Evolutionary conservation across 768 basidiomycete genomes (phyloP).

Genomic region (Pleurotus eryngii): DNA sequence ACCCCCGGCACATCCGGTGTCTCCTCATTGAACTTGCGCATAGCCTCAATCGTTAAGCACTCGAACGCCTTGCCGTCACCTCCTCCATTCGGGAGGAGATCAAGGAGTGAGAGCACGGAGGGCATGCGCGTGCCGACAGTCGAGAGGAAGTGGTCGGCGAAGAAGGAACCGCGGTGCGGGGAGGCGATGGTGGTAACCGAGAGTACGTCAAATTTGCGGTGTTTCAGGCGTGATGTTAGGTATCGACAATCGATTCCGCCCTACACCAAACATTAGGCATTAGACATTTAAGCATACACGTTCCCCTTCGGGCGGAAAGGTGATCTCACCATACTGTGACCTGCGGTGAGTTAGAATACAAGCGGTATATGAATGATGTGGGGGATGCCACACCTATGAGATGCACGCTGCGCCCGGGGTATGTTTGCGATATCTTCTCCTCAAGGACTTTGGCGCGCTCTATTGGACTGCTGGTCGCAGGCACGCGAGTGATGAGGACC

Average conservation of each 20-base stretch:
- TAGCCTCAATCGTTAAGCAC: conserved; percentile 77
- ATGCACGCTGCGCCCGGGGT: conserved; percentile 83
- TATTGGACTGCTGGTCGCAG: conserved; percentile 84
- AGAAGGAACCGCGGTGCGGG: conserved; percentile 90
- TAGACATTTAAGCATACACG: background rate
- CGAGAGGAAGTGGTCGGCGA: conserved; percentile 86
- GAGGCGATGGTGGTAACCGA: conserved; percentile 94
- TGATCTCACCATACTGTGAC: conserved; percentile 66
- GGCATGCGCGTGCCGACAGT: conserved; percentile 72
- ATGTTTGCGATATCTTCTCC: conserved; percentile 72
- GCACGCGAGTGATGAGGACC: conserved; percentile 91
- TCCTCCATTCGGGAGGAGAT: conserved; percentile 85
- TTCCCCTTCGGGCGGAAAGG: no score
- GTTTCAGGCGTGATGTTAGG: conserved; percentile 73
- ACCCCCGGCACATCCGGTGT: conserved; percentile 78
- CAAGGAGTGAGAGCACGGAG: conserved; percentile 68
- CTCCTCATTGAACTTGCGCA: conserved; percentile 85
- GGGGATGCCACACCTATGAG: conserved; percentile 61
- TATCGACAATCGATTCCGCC: conserved; percentile 95
- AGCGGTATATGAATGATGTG: conserved; percentile 4
- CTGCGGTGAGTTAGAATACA: conserved; percentile 26
- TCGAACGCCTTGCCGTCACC: conserved; percentile 96
- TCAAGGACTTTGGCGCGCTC: conserved; percentile 92
- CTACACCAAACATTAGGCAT: background rate
- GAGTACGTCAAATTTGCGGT: conserved; percentile 75